Evolutionary conservation across 768 basidiomycete species (phyloP).

Genomic region (Psilocybe sp.): DNA sequence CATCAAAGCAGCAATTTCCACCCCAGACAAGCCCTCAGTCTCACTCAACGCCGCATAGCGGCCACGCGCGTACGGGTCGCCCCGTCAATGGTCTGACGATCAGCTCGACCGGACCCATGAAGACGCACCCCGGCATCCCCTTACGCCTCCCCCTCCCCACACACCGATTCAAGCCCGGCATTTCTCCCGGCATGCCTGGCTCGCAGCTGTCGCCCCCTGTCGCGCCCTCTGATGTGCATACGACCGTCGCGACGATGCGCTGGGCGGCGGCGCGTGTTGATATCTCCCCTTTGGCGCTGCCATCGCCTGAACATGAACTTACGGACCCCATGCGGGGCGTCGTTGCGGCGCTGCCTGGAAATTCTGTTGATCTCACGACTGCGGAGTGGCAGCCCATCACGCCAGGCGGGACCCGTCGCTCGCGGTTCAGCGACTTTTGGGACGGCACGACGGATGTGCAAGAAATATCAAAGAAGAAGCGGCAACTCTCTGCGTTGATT

Average conservation of each 20-base stretch:
- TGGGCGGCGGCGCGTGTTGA: constrained; percentile 82
- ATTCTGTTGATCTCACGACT: constrained; percentile 28
- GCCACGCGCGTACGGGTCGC: no score
- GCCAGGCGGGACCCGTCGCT: constrained; percentile 49
- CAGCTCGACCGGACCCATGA: constrained; percentile 14
- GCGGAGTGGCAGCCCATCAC: constrained; percentile 33
- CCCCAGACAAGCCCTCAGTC: no score
- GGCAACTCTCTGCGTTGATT: constrained; percentile 15
- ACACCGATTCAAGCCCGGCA: constrained; percentile 34
- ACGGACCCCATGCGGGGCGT: constrained; percentile 86
- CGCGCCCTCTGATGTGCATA: constrained; percentile 45
- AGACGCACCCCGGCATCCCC: constrained; percentile 19
- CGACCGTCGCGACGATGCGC: constrained; percentile 79
- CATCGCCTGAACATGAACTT: constrained; percentile 89
- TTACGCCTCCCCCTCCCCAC: constrained; percentile 22
- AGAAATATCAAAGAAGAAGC: constrained; percentile 16
- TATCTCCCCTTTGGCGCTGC: constrained; percentile 83
- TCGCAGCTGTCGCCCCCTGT: constrained; percentile 14
- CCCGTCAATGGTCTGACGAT: constrained; percentile 4
- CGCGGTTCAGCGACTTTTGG: constrained; percentile 71
- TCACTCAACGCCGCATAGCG: no score
- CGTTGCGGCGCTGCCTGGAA: constrained; percentile 63
- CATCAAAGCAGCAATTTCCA: no score
- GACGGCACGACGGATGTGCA: constrained; percentile 70
- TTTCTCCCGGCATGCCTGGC: constrained; percentile 20